phyloP scores from a whole-genome alignment of 345 rosid species.

The Draba incana region DNA sequence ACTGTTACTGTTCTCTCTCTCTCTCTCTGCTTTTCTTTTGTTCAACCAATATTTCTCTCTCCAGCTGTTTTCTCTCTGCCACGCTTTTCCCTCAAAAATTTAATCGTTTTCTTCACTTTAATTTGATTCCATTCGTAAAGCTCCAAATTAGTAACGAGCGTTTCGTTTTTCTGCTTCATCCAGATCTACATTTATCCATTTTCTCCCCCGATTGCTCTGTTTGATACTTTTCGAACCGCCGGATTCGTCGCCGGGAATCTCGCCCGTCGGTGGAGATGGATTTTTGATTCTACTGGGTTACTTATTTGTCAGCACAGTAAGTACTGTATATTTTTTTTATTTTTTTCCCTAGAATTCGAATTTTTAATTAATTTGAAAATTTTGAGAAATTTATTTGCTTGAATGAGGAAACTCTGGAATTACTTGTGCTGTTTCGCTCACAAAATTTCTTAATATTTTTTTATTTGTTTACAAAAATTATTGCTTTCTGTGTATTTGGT shows the following conservation, averaged over 20 bases:
- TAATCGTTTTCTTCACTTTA: slow-evolving; percentile 27
- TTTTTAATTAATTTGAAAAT: background rate
- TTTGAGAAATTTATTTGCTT: slow-evolving; percentile 7
- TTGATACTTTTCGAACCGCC: background rate
- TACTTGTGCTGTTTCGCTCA: slow-evolving; percentile 14
- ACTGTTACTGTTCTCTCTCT: slow-evolving; percentile 14
- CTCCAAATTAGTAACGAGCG: slow-evolving; percentile 11
- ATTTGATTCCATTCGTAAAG: slow-evolving; percentile 17
- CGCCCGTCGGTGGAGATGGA: slow-evolving; percentile 21
- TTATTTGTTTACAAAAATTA: background rate
- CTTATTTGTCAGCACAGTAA: background rate
- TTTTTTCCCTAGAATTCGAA: background rate
- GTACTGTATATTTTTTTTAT: background rate
- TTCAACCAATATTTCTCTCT: slow-evolving; percentile 19
- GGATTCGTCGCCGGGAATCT: slow-evolving; percentile 25
- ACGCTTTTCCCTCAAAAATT: slow-evolving; percentile 21
- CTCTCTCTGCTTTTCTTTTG: background rate
- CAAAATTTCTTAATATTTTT: background rate
- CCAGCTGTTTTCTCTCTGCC: slow-evolving; percentile 35
- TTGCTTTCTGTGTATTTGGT: slow-evolving; percentile 10
- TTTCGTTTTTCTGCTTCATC: slow-evolving; percentile 24
- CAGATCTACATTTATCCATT: slow-evolving; percentile 35
- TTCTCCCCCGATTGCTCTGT: background rate
- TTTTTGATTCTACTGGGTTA: background rate
- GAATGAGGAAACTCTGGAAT: background rate